Base-by-base conservation (phyloP, 257 asterid genomes). In the Gentiana straminea region DNA sequence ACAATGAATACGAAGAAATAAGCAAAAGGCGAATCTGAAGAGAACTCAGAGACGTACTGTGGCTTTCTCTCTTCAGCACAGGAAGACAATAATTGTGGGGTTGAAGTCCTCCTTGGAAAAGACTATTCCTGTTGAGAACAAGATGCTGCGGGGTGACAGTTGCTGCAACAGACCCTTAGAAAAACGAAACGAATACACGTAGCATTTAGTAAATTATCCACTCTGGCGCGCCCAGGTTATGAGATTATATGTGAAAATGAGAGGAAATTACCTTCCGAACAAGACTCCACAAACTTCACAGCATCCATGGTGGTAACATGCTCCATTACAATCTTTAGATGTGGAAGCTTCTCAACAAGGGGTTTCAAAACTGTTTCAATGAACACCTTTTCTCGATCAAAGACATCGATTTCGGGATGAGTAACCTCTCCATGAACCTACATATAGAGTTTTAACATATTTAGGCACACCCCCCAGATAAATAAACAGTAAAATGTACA, bases 371-470 rank as follows among this genome's bases (percentile, higher is more conserved):
- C 69, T 7, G 84, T 79, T 48, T 83, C 92, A 67, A 91, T 84
- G 69, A 84, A 91, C 64, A 84, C 93, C 73, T 84, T 87, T 69
- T 91, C 96, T 37, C 98, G 92, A 69, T 91, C 98, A 63, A 91
- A 91, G 58, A 91, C 70, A 67, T 91, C 98, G 61, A 87, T 81
- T 35, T 84, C 88, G 12, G 88, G 82, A 71, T 66, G 63, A 13
- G 96, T 84, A 49, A 91, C 98, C 78, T 91, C 96, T 55, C 98
- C 98, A 70, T 91, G 98, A 61, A 91, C 94, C 98, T 91, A 79
- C 63, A 64, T 49, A 49, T 36, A 65, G 45, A 50, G 33, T 34
- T 33, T 8, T 8, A 41, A 41, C 46, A 41, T 41, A 41, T 3
- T 41, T 41, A 3, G 46, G 46, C 46, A 41, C 46, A 7, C 46